Base-by-base conservation (phyloP, 192 early-diverging fungal genomes). In the Ramicandelaber brevisporus region DNA sequence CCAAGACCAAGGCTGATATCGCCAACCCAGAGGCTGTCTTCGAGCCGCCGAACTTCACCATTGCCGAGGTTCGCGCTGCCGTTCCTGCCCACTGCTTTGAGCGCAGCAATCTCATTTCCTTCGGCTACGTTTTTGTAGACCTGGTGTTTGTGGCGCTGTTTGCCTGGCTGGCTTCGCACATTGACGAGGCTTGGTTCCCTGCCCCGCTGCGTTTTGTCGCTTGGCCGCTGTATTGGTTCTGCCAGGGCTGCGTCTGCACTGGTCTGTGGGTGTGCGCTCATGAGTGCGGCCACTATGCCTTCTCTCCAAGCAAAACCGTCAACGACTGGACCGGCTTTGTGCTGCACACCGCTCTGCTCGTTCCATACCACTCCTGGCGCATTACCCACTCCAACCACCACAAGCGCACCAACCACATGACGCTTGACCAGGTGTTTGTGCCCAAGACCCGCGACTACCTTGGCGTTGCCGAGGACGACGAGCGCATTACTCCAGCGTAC, bases 311-410 rank as follows among this genome's bases (percentile, higher is more conserved):
- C 56, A 64, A 63, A 30, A 57, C 64, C n/a, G 48, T 90, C 45
- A 85, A 89, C 59, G 73, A 90, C 47, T 44, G 61, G 14, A 80
- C 83, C 26, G 89, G 89, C 0, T 85, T 58, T 54, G 53, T 96
- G 18, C 53, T 96, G 35, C 89, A 96, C 66, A 64, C 78, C 20
- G 57, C 69, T 29, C 57, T 89, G 12, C 58, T 96, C 27, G 89
- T 96, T 17, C 89, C 89, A 10, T 95, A 67, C 56, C 78, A 74
- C 52, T 77, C 88, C 17, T 95, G 88, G 88, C 71, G 73, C 45
- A 69, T 70, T 54, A 65, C 75, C 15, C 88, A 95, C 51, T 78
- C 70, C 20, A 70, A 64, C 46, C 89, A 96, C 61, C 89, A 96
- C 59, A 88, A 90, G 34, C 63, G 64, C 38, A 87, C 76, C 27